Evolutionary conservation across 768 basidiomycete species (phyloP).

Genomic region (Collybiopsis confluens): DNA sequence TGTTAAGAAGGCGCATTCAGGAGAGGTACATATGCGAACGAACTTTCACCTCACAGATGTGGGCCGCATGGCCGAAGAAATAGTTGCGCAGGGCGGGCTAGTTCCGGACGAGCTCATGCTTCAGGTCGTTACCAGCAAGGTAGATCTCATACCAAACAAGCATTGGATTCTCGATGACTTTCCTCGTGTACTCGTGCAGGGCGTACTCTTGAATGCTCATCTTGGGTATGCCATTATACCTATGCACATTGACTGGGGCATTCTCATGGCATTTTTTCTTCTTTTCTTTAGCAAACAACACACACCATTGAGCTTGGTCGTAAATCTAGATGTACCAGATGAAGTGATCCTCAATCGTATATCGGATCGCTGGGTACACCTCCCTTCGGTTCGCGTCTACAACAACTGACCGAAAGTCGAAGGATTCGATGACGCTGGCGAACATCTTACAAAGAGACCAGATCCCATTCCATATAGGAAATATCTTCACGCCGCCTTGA

Average conservation of each 20-base stretch:
- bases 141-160: slow-evolving; percentile 65
- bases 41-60: slow-evolving; percentile 37
- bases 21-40: slow-evolving; percentile 35
- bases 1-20: slow-evolving; percentile 79
- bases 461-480: slow-evolving; percentile 73
- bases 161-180: slow-evolving; percentile 94
- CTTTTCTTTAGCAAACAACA: slow-evolving; percentile 45
- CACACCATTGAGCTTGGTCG: slow-evolving; percentile 71
- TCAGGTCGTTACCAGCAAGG: slow-evolving; percentile 67
- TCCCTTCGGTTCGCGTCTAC: slow-evolving; percentile 86
- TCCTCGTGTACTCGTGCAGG: slow-evolving; percentile 85
- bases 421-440: slow-evolving; percentile 83
- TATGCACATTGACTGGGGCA: slow-evolving; percentile 2
- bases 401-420: slow-evolving; percentile 82
- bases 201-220: slow-evolving; percentile 70
- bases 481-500: slow-evolving; percentile 71
- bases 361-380: slow-evolving; percentile 86
- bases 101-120: slow-evolving; percentile 80
- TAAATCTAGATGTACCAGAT: slow-evolving; percentile 88
- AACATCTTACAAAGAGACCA: slow-evolving; percentile 80
- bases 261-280: background rate
- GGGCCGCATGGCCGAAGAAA: slow-evolving; percentile 68
- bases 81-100: slow-evolving; percentile 76
- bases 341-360: slow-evolving; percentile 81
- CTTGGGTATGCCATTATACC: slow-evolving; percentile 51